These are phyloP conservation scores for Eutypa lata DNA, from an alignment of 2,329 filamentous ascomycete genomes.

Conservation along the genomic window DNA sequence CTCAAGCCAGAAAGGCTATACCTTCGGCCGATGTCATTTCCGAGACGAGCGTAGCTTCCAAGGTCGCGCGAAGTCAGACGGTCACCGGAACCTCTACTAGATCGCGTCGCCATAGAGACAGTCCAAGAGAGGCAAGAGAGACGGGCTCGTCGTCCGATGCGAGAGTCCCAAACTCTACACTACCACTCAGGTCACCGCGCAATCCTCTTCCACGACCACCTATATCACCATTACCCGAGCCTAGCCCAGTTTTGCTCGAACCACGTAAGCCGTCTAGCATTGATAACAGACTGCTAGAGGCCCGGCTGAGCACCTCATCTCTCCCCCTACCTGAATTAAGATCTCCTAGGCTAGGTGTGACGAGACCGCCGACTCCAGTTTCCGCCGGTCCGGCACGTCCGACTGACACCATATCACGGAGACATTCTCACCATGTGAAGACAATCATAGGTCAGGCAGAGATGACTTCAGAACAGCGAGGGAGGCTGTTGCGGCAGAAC, in stretches of 20 bases:
- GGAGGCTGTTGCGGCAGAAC: constrained; percentile 71
- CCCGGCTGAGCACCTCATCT: constrained; percentile 65
- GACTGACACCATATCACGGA: constrained; percentile 47
- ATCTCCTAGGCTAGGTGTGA: constrained; percentile 44
- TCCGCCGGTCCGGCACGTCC: constrained; percentile 52
- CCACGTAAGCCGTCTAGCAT: constrained; percentile 44
- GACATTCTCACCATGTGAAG: constrained; percentile 62
- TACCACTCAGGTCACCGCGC: constrained; percentile 12
- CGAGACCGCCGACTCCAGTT: constrained; percentile 55
- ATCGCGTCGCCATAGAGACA: constrained; percentile 46
- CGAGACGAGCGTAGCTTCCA: constrained; percentile 47
- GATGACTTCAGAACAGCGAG: constrained; percentile 63
- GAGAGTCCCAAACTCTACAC: constrained; percentile 7
- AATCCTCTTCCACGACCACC: constrained; percentile 6
- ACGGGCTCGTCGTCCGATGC: constrained; percentile 36
- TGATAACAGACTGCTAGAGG: constrained; percentile 53
- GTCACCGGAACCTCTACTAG: constrained; percentile 50
- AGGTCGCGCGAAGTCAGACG: constrained; percentile 67
- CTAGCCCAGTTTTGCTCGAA: constrained; percentile 13
- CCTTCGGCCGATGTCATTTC: constrained; percentile 59
- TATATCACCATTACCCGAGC: constrained; percentile 6
- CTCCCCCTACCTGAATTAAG: constrained; percentile 61
- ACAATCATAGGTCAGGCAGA: constrained; percentile 57
- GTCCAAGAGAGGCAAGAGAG: constrained; percentile 40
- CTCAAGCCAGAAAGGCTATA: constrained; percentile 75